phyloP scores from a whole-genome alignment of 176 grass and related monocot species.

The Pontederia crassipes region DNA sequence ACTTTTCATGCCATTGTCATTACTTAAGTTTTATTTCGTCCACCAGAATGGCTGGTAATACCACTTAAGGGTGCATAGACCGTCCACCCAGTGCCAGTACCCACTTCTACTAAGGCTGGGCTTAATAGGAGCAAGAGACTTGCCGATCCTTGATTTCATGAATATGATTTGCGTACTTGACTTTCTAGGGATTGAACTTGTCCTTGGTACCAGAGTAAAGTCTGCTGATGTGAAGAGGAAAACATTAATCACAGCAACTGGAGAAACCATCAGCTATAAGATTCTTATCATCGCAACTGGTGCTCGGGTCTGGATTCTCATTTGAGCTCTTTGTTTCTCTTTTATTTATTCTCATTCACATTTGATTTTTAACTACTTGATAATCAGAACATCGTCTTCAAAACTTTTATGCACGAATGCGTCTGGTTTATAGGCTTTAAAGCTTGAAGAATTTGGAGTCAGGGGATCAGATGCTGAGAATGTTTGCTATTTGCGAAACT shows the following conservation, averaged over 20 bases:
- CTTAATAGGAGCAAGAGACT: constrained; percentile 26
- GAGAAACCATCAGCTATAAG: constrained; percentile 95
- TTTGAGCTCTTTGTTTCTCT: constrained; percentile 14
- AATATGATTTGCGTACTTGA: constrained; percentile 11
- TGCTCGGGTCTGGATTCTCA: constrained; percentile 73
- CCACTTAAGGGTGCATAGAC: constrained; percentile 22
- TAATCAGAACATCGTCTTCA: neutral
- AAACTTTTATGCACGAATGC: neutral
- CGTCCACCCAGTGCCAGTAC: constrained; percentile 14
- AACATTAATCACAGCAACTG: constrained; percentile 53
- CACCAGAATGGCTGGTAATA: constrained; percentile 2
- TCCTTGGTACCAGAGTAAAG: constrained; percentile 81
- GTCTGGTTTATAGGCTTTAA: constrained; percentile 46
- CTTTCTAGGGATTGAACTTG: constrained; percentile 76
- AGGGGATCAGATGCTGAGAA: constrained; percentile 60
- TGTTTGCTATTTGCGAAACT: constrained; percentile 74
- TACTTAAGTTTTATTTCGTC: neutral
- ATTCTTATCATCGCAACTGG: constrained; percentile 89
- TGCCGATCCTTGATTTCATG: neutral
- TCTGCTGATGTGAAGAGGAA: constrained; percentile 67
- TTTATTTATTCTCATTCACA: neutral
- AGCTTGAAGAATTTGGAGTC: constrained; percentile 88
- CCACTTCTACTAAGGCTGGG: constrained; percentile 16
- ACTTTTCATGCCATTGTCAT: no score
- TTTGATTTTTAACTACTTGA: neutral